These are phyloP conservation scores for Barnettozyma populi DNA, from an alignment of 805 yeast species.

Conservation along the genomic window DNA sequence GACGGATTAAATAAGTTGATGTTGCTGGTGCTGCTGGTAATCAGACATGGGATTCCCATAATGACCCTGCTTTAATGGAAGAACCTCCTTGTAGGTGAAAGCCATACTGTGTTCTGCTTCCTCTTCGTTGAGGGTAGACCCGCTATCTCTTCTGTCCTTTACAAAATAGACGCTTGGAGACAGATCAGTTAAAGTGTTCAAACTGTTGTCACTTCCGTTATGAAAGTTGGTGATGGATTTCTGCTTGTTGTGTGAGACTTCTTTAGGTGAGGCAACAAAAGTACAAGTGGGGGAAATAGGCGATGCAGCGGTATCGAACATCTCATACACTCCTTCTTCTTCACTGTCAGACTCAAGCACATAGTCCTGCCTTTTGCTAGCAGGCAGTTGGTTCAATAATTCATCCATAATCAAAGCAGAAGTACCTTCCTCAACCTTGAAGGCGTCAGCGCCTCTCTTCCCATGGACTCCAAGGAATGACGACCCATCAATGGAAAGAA, in stretches of 20 bases:
- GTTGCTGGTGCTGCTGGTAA: not conserved
- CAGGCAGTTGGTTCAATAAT: constrained; percentile 15
- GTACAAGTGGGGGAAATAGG: constrained; percentile 11
- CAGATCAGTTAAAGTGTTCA: constrained; percentile 15
- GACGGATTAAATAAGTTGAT: not conserved
- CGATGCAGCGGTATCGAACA: constrained; percentile 9
- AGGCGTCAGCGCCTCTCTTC: constrained; percentile 24
- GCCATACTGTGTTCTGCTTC: constrained; percentile 9
- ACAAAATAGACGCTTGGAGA: not conserved
- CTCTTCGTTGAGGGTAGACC: constrained; percentile 15
- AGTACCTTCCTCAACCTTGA: constrained; percentile 19
- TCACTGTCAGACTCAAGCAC: not conserved
- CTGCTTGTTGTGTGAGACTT: constrained; percentile 6
- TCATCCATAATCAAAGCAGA: constrained; percentile 20
- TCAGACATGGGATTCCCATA: not conserved
- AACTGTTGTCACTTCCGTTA: constrained; percentile 17
- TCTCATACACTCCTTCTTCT: constrained; percentile 8
- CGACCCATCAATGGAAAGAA: constrained; percentile 49
- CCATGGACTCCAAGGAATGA: constrained; percentile 54
- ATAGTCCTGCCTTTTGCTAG: not conserved
- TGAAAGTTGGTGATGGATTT: constrained; percentile 14
- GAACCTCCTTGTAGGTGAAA: constrained; percentile 21
- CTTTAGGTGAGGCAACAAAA: constrained; percentile 10
- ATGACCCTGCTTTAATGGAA: constrained; percentile 13
- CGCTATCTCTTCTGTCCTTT: constrained; percentile 13